A percentile compares a stretch with the other conserved stretches of the same genome.
Evolutionary conservation across 805 yeast genomes (phyloP).

Genomic region (Candida succiphila): DNA sequence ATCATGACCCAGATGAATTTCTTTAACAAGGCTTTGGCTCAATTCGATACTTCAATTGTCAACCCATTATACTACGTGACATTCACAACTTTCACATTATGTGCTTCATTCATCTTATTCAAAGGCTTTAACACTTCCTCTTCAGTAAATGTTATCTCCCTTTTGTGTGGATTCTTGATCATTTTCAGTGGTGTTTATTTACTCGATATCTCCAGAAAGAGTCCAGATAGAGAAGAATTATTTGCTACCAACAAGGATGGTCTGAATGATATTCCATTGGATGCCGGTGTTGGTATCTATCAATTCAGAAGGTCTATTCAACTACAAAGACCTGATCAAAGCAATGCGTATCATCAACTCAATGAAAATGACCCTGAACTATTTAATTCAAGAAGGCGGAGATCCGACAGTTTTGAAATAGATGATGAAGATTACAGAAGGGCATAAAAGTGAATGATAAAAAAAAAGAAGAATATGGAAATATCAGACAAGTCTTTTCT

Average conservation of each 20-base stretch:
- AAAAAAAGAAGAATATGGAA: too few species aligned
- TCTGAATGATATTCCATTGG: slow-evolving; percentile 59
- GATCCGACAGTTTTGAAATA: slow-evolving; percentile 53
- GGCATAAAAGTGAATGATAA: too few species aligned
- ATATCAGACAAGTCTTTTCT: too few species aligned
- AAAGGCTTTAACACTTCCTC: slow-evolving; percentile 81
- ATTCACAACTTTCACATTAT: slow-evolving; percentile 79
- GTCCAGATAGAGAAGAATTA: slow-evolving; percentile 34
- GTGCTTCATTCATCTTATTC: slow-evolving; percentile 79
- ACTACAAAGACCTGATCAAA: slow-evolving; percentile 30
- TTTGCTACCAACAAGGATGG: slow-evolving; percentile 40
- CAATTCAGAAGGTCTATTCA: slow-evolving; percentile 75
- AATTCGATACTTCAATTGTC: slow-evolving; percentile 85
- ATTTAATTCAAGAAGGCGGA: slow-evolving; percentile 44
- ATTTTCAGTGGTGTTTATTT: slow-evolving; percentile 83
- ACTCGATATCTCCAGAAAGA: slow-evolving; percentile 66
- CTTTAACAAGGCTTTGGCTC: slow-evolving; percentile 88
- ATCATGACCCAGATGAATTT: slow-evolving; percentile 89
- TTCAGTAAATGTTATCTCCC: slow-evolving; percentile 68
- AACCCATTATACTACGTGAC: slow-evolving; percentile 88
- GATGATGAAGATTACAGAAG: slow-evolving; percentile 24
- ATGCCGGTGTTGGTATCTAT: slow-evolving; percentile 66
- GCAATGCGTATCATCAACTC: slow-evolving; percentile 15
- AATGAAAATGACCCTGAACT: slow-evolving; percentile 28
- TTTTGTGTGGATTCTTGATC: slow-evolving; percentile 76